Conservation (phyloP, 768 basidiomycete genomes). For the Russula lepida region DNA sequence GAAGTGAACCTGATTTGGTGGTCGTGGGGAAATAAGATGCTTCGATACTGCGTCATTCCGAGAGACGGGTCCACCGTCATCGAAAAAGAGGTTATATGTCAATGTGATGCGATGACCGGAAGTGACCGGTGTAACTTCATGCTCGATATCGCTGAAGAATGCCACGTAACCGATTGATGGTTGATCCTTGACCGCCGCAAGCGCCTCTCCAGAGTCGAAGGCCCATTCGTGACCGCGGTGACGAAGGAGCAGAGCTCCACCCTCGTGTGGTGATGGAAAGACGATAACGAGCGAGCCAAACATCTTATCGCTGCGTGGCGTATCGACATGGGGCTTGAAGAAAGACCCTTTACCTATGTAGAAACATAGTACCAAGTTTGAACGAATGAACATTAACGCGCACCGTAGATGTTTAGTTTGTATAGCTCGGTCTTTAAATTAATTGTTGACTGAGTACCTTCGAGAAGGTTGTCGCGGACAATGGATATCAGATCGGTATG, state of each 20-base stretch:
- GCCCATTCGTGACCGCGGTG: constrained; percentile 30
- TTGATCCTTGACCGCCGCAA: constrained; percentile 7
- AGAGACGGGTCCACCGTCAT: neutral
- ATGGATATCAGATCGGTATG: neutral
- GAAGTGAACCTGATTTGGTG: constrained; percentile 6
- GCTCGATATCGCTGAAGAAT: constrained; percentile 40
- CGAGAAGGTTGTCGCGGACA: neutral
- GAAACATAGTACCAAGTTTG: no score
- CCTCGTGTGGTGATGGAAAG: constrained; percentile 40
- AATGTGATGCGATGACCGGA: constrained; percentile 37
- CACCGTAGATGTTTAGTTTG: neutral
- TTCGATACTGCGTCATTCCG: neutral
- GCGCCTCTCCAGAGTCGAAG: constrained; percentile 31
- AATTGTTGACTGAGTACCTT: neutral
- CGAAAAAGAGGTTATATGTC: constrained; percentile 36
- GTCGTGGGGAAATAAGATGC: neutral
- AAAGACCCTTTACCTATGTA: constrained; percentile 26
- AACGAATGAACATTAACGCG: neutral
- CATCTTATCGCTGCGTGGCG: constrained; percentile 37
- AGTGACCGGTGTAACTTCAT: constrained; percentile 36
- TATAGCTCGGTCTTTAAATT: neutral
- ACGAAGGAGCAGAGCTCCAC: constrained; percentile 36
- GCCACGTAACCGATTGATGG: constrained; percentile 32
- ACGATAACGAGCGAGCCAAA: constrained; percentile 46
- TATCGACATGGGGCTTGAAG: constrained; percentile 46